Evolutionary conservation across 2,329 filamentous ascomycete genomes (phyloP), one percentile per base, ranked within the genome.

Genomic region (Cladosporium sp.): DNA sequence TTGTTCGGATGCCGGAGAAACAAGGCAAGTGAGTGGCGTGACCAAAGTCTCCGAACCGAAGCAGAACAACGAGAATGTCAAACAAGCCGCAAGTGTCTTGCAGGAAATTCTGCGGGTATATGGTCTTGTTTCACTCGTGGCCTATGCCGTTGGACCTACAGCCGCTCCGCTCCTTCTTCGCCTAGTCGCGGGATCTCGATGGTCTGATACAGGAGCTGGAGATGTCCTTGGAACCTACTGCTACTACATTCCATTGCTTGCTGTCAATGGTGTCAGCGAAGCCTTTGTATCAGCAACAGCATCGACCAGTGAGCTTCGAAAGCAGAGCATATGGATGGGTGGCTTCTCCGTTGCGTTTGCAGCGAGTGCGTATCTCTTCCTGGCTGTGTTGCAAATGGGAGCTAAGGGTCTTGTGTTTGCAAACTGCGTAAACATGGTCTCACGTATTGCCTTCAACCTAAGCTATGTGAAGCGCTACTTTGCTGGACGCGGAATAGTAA

Each of bases 281-380:
- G 90, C 91, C 0, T 97, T 99, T 66, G 92, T 97, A 15, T 87
- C 92, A 0, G 91, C 90, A 2, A 90, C 95, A 1, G 92, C 93
- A 0, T 87, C 83, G 0, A 82, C 90, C 61, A 74, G 80, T 3
- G 82, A 97, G 64, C 83, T 99, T 3, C 85, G 90, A 61, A 73
- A 71, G 3, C 94, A 99, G 71, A 90, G 89, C 0, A 71, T 84
- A 4, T 94, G 87, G 85, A 97, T 99, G 93, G 82, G 83, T 3
- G 80, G 75, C 1, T 97, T 96, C 70, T 96, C 91, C 2, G 76
- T 81, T 7, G 82, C 83, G 1, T 97, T 97, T 71, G 89, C 84
- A 0, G 75, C 77, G 0, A 85, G 88, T 0, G 90, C 91, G 1
- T 95, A 86, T 66, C 61, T 91, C 5, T 89, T 91, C 62, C 79